These are phyloP conservation scores for Exophiala phaeomuriformis DNA, from an alignment of 2,329 filamentous ascomycete species.

Conservation along the genomic window DNA sequence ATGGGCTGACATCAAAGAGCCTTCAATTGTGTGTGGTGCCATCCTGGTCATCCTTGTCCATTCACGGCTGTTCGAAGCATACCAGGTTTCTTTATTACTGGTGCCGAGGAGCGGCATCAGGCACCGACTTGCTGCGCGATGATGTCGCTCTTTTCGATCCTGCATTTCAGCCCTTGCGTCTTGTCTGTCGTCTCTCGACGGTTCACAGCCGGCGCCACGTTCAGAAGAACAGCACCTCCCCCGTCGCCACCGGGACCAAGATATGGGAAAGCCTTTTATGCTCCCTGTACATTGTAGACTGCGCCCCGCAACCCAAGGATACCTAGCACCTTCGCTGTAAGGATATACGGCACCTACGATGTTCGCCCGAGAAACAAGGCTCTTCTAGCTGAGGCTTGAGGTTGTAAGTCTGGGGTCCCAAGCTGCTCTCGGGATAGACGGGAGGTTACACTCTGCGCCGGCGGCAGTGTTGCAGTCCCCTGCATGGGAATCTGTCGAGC, in stretches of 20 bases:
- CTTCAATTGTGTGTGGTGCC: background rate
- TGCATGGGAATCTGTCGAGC: slow-evolving; percentile 6
- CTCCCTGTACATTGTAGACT: too few relatives aligned
- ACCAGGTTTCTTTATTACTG: slow-evolving; percentile 1
- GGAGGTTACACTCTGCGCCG: background rate
- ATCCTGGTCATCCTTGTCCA: slow-evolving; percentile 2
- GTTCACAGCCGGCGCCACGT: too few relatives aligned
- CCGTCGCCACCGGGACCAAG: too few relatives aligned
- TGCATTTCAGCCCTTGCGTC: slow-evolving; percentile 2
- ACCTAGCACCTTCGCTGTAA: too few relatives aligned
- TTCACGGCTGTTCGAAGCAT: background rate
- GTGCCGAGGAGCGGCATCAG: slow-evolving; percentile 6
- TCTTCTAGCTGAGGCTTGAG: background rate
- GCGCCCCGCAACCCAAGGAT: too few relatives aligned
- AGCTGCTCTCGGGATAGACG: slow-evolving; percentile 6
- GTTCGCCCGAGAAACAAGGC: background rate
- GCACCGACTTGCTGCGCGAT: slow-evolving; percentile 8
- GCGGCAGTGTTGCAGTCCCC: slow-evolving; percentile 12
- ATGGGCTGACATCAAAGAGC: background rate
- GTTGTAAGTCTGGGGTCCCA: slow-evolving; percentile 1
- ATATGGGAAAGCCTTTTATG: too few relatives aligned
- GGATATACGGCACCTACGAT: background rate
- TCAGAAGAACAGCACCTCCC: too few relatives aligned
- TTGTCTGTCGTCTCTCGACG: background rate
- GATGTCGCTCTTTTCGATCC: slow-evolving; percentile 13